A percentile compares a stretch with the other conserved stretches of the same genome.
Evolutionary conservation across 306 rosid genomes (phyloP).

Genomic region (Vigna mungo): DNA sequence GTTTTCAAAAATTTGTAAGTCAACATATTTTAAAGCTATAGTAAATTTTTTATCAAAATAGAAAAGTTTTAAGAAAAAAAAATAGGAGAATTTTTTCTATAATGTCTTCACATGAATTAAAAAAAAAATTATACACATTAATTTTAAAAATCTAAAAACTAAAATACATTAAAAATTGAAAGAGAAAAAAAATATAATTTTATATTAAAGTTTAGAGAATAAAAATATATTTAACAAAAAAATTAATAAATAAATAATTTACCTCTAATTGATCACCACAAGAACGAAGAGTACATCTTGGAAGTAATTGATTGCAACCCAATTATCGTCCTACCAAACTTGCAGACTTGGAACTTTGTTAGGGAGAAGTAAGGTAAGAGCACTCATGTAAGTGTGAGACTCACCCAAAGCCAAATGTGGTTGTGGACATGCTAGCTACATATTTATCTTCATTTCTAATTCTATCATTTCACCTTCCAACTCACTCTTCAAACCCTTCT

Average conservation of each 20-base stretch:
- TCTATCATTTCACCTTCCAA: slow-evolving; percentile 62
- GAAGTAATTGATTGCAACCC: slow-evolving; percentile 62
- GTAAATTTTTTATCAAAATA: too few relatives aligned
- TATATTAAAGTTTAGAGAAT: too few relatives aligned
- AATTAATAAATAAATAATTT: neutral
- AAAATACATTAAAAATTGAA: too few relatives aligned
- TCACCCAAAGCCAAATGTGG: slow-evolving; percentile 75
- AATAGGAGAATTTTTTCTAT: too few relatives aligned
- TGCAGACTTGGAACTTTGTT: slow-evolving; percentile 71
- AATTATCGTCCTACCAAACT: slow-evolving; percentile 55
- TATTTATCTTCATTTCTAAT: slow-evolving; percentile 74
- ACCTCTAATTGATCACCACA: slow-evolving; percentile 79
- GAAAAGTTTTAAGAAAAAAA: too few relatives aligned
- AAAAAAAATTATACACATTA: too few relatives aligned
- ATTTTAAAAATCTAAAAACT: too few relatives aligned
- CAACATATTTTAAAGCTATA: too few relatives aligned
- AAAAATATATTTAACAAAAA: too few relatives aligned
- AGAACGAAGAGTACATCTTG: slow-evolving; percentile 59
- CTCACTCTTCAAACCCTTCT: slow-evolving; percentile 43
- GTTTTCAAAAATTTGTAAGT: too few relatives aligned
- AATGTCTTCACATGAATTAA: too few relatives aligned
- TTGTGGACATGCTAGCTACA: slow-evolving; percentile 83
- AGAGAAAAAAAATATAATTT: too few relatives aligned
- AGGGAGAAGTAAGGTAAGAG: slow-evolving; percentile 62
- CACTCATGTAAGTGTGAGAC: slow-evolving; percentile 83